Percentiles rank a stretch among this genome's conserved stretches.
phyloP scores from a whole-genome alignment of 2,329 filamentous ascomycete genomes.

The Coniochaeta sp. region DNA sequence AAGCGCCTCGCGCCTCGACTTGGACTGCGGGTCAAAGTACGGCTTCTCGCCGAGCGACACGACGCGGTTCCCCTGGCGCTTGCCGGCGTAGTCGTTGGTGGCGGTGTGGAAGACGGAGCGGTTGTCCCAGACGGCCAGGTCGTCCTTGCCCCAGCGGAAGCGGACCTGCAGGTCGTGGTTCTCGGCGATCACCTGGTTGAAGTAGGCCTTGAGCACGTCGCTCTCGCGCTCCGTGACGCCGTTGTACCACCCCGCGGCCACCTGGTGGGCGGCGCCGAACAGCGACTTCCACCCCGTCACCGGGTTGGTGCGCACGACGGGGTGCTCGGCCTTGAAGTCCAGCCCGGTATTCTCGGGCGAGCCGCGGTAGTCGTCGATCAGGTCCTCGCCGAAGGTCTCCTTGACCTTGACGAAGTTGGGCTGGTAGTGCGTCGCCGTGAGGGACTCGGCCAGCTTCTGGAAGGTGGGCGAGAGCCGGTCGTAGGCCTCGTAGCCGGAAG shows the following conservation, averaged over 20 bases:
- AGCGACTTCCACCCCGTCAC: slow-evolving; percentile 23
- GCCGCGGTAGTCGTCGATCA: slow-evolving; percentile 20
- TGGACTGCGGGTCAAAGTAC: slow-evolving; percentile 18
- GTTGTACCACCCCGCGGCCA: slow-evolving; percentile 20
- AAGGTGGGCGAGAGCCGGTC: slow-evolving; percentile 24
- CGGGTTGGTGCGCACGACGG: slow-evolving; percentile 20
- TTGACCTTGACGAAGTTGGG: slow-evolving; percentile 21
- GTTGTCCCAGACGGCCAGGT: slow-evolving; percentile 11
- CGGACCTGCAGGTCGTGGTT: slow-evolving; percentile 23
- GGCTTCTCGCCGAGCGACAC: slow-evolving; percentile 22
- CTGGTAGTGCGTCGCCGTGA: slow-evolving; percentile 23
- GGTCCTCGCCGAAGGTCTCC: slow-evolving; percentile 26
- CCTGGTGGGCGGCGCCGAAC: slow-evolving; percentile 22
- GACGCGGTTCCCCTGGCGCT: slow-evolving; percentile 21
- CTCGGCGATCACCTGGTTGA: slow-evolving; percentile 18
- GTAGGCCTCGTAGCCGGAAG: slow-evolving; percentile 32
- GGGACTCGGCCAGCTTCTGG: slow-evolving; percentile 17
- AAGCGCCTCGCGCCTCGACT: slow-evolving; percentile 19
- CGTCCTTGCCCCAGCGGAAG: slow-evolving; percentile 22
- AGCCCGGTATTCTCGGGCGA: slow-evolving; percentile 19
- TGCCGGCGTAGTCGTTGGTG: slow-evolving; percentile 19
- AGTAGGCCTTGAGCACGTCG: slow-evolving; percentile 17
- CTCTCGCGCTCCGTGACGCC: slow-evolving; percentile 25
- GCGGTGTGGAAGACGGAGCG: slow-evolving; percentile 22
- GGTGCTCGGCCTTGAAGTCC: slow-evolving; percentile 21